A percentile compares a stretch with the other conserved stretches of the same genome.
Conservation (phyloP, 257 asterid genomes). For the Fraxinus anomala region DNA sequence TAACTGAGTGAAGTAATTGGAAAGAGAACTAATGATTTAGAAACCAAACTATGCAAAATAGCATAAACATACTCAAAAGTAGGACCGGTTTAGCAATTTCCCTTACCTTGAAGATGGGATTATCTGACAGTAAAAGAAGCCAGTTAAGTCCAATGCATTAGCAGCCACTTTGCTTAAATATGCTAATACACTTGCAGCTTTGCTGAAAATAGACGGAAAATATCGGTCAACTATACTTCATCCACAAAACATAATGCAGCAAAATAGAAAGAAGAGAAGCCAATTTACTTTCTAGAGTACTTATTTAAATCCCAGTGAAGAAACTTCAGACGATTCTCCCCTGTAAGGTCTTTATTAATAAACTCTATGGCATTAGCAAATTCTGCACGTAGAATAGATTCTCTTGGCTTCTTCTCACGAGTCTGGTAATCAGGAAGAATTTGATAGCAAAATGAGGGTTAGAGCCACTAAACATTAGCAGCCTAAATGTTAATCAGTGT, state of each 20-base stretch:
- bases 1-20: not conserved
- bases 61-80: conserved; percentile 26
- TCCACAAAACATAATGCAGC: not conserved
- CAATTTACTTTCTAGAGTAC: conserved; percentile 63
- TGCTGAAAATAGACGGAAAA: conserved; percentile 44
- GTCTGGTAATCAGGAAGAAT: conserved; percentile 46
- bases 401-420: conserved; percentile 95
- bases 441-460: not conserved
- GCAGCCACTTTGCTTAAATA: conserved; percentile 73
- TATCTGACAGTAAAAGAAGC: conserved; percentile 67
- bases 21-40: not conserved
- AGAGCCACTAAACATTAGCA: not conserved
- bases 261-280: conserved; percentile 17
- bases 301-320: conserved; percentile 95
- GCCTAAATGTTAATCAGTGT: conserved; percentile 19
- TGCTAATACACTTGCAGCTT: conserved; percentile 62
- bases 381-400: conserved; percentile 78
- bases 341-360: conserved; percentile 65
- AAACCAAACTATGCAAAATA: not conserved
- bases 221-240: conserved; percentile 5
- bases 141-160: conserved; percentile 69
- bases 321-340: conserved; percentile 74
- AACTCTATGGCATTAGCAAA: conserved; percentile 81
- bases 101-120: conserved; percentile 51
- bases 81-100: conserved; percentile 25